Evolutionary conservation across 2,329 filamentous ascomycete genomes (phyloP).

Genomic region (Phaeosphaeriaceae sp.): DNA sequence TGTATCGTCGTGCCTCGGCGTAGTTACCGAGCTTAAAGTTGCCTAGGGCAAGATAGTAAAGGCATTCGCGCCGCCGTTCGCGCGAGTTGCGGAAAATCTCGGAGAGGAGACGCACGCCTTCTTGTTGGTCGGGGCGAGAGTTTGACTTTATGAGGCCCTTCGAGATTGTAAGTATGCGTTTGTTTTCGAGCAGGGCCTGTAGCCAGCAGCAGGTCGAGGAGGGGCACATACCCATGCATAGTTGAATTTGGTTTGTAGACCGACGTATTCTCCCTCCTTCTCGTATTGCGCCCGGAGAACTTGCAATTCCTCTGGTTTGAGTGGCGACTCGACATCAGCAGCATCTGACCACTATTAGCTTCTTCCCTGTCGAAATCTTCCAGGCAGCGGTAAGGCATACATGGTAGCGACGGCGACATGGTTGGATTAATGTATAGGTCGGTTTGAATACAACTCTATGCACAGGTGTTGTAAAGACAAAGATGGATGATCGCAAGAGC

Average conservation of each 20-base stretch:
- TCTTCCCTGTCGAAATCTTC: constrained; percentile 1
- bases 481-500: neutral
- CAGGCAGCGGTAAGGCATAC: constrained; percentile 25
- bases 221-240: constrained; percentile 81
- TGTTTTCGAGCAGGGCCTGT: neutral
- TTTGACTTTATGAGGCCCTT: constrained; percentile 95
- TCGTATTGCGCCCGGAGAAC: constrained; percentile 94
- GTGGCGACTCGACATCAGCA: constrained; percentile 93
- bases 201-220: constrained; percentile 4
- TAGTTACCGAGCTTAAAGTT: constrained; percentile 99
- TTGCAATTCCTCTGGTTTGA: constrained; percentile 89
- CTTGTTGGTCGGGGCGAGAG: constrained; percentile 83
- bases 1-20: constrained; percentile 90
- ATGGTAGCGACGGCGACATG: constrained; percentile 48
- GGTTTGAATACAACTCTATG: neutral
- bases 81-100: constrained; percentile 95
- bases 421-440: constrained; percentile 1
- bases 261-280: constrained; percentile 96
- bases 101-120: constrained; percentile 89
- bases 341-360: constrained; percentile 70
- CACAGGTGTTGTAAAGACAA: neutral
- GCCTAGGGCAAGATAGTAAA: constrained; percentile 95
- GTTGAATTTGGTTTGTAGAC: constrained; percentile 99
- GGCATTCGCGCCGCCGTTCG: constrained; percentile 93
- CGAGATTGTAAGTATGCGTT: constrained; percentile 9